A percentile compares a stretch with the other conserved stretches of the same genome.
Conservation (phyloP, 495 filamentous ascomycete species). For the Neurospora hispaniola region DNA sequence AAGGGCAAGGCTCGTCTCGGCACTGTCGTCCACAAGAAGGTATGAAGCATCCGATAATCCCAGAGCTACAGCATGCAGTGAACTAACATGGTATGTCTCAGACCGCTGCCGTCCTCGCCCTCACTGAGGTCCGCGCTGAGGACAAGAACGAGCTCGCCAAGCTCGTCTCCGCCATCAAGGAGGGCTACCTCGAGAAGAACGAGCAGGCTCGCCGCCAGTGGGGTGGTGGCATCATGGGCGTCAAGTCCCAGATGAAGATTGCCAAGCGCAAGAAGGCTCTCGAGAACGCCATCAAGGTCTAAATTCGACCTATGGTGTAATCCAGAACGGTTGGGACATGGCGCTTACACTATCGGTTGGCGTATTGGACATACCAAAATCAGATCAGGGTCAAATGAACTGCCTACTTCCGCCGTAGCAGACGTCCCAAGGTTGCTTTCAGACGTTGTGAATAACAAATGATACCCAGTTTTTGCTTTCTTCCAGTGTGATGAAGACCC, state of each 20-base stretch:
- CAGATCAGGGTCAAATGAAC: slow-evolving; percentile 27
- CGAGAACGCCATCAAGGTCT: slow-evolving; percentile 92
- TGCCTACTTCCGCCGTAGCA: slow-evolving; percentile 20
- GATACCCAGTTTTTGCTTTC: background rate
- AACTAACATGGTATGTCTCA: slow-evolving; percentile 26
- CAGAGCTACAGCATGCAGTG: background rate
- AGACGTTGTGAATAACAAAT: background rate
- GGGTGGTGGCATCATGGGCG: slow-evolving; percentile 99
- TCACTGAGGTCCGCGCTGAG: slow-evolving; percentile 93
- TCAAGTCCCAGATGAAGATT: slow-evolving; percentile 84
- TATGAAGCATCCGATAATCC: slow-evolving; percentile 21
- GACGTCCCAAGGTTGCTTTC: background rate
- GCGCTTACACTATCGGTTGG: slow-evolving; percentile 24
- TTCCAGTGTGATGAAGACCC: background rate
- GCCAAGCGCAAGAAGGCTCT: slow-evolving; percentile 96
- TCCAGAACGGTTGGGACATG: slow-evolving; percentile 10
- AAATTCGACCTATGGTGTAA: slow-evolving; percentile 26
- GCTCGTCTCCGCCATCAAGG: slow-evolving; percentile 93
- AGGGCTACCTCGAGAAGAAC: slow-evolving; percentile 93
- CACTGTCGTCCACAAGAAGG: slow-evolving; percentile 99
- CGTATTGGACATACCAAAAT: slow-evolving; percentile 31
- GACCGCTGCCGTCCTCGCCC: slow-evolving; percentile 91
- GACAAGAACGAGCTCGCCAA: slow-evolving; percentile 97
- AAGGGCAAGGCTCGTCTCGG: slow-evolving; percentile 99
- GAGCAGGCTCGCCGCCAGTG: slow-evolving; percentile 88